phyloP scores from a whole-genome alignment of 495 filamentous ascomycete genomes.

The Aspergillus bertholletiae region DNA sequence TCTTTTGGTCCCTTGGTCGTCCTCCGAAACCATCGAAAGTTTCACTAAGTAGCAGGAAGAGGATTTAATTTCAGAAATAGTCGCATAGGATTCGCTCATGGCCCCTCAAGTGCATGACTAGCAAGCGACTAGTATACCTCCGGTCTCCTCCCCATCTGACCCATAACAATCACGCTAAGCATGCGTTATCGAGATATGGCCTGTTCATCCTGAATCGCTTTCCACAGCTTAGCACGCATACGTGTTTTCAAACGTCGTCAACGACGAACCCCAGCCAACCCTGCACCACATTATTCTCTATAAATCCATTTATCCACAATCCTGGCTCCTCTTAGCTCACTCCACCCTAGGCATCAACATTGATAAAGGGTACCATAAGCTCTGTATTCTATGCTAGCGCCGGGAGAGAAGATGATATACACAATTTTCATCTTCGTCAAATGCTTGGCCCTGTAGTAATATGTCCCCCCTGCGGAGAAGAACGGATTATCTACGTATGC shows the following conservation, averaged over 20 bases:
- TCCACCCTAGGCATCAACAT: conserved; percentile 1
- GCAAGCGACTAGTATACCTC: conserved; percentile 1
- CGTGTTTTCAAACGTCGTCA: conserved; percentile 12
- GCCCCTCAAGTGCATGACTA: neutral
- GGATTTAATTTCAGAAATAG: neutral
- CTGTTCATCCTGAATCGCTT: neutral
- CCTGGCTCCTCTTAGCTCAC: neutral
- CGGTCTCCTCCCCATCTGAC: conserved; percentile 3
- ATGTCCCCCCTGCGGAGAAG: neutral
- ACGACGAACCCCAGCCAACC: neutral
- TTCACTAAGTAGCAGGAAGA: neutral
- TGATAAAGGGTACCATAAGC: neutral
- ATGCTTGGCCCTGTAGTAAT: neutral
- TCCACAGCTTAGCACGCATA: conserved; percentile 6
- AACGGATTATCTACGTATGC: neutral
- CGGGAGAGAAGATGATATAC: neutral
- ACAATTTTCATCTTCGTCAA: neutral
- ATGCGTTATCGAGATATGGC: conserved; percentile 4
- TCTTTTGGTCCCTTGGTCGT: neutral
- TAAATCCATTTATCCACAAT: neutral
- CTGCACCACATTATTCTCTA: neutral
- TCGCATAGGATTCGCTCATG: neutral
- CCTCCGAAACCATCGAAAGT: conserved; percentile 4
- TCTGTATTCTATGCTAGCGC: neutral
- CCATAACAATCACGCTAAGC: conserved; percentile 2